Evolutionary conservation across 2,329 filamentous ascomycete species (phyloP), one percentile per base, ranked within the genome.

Genomic region (Sporothrix sp.): DNA sequence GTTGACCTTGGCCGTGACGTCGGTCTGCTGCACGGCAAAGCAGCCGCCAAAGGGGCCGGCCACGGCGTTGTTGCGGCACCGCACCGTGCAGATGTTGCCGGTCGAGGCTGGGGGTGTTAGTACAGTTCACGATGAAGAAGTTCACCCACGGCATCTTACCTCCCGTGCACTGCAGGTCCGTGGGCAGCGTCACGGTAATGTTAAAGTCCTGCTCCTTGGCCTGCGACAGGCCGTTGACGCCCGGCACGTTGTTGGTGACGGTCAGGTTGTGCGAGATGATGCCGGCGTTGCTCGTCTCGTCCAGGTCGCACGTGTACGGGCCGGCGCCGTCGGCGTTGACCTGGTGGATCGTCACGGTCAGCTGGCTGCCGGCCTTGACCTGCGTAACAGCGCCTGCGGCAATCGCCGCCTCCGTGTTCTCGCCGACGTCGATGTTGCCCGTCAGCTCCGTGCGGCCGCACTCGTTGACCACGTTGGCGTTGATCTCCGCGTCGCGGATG

Each of bases 401-500:
- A 2, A 79, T 56, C 5, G 72, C 72, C 51, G 73, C 71, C 62
- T 79, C 73, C 1, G 73, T 78, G 56, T 72, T 72, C 61, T 75
- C 71, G 33, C 71, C 72, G 48, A 83, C 69, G 55, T 83, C 76
- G 60, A 84, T 84, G 66, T 75, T 78, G 40, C 81, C 81, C 49
- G 67, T 59, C 43, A 77, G 61, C 61, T 82, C 70, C 8, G 80
- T 84, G 54, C 79, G 72, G 44, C 80, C 80, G 59, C 80, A 83
- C 51, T 75, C 68, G 56, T 76, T 78, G 38, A 78, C 76, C 3
- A 73, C 60, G 57, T 76, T 76, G 52, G 67, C 64, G 3, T 59
- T 54, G 56, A 77, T 72, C 67, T 78, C 70, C 7, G 71, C 71
- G 51, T 79, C 75, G 37, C 72, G 71, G 63, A 84, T 83, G 58